Evolutionary conservation across 495 filamentous ascomycete species (phyloP), one percentile per base, ranked within the genome.

Genomic region (Hypoxylon crocopeplum): DNA sequence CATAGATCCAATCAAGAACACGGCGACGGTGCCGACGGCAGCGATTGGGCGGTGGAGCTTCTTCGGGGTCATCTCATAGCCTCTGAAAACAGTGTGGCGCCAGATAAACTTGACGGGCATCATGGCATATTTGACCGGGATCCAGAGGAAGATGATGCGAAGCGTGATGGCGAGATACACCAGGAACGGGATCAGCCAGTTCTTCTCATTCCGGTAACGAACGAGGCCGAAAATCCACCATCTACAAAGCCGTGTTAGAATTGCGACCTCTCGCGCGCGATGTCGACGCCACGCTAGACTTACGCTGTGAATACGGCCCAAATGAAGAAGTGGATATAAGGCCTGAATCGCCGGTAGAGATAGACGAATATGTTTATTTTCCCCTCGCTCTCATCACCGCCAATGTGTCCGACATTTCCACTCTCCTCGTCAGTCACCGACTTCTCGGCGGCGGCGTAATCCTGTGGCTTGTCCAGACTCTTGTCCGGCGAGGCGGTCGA

Each of bases 161-260:
- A 95, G 70, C 6, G 82, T 83, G 62, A 96, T 86, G 49, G 75
- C 82, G 32, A 96, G 83, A 72, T 86, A 97, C 12, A 97, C 53
- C 32, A 97, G 80, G 73, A 93, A 92, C 6, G 92, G 91, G 25
- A 92, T 84, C 60, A 96, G 60, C 92, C 92, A 97, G 50, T 87
- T 87, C 64, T 84, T 81, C 67, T 91, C 87, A 63, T 87, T 59
- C 15, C 87, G 84, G 69, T 89, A 88, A 36, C 87, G 76, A 53
- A 93, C 77, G 15, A 96, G 79, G 33, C 88, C 86, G 36, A 86
- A 88, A 52, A 94, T 92, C 91, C 90, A 96, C 92, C 92, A 96
- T 46, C 90, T 92, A 59, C 39, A 60, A 46, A 52, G 17, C 29
- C 29, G 40, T 49, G 44, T 63, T 42, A 62, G 54, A 39, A 37